Base-by-base conservation (phyloP, 73 alveolate species). In the Paramecium biaurelia region DNA sequence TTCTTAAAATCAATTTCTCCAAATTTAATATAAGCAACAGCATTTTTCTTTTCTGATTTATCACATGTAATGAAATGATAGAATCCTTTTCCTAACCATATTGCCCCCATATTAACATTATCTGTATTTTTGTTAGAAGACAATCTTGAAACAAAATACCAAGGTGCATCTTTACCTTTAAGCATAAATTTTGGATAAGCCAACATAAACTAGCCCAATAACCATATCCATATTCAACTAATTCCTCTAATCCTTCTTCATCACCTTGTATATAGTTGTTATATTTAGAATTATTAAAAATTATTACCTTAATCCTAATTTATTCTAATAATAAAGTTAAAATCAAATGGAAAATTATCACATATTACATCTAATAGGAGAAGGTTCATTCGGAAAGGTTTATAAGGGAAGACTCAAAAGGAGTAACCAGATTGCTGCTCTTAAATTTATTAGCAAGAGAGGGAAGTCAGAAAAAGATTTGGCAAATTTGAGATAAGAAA, bases 321-420 rank as follows among this genome's bases (percentile, higher is more conserved):
- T 53, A 53, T 53, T 53, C 68, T 53, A 53, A 53, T 53, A n/a
- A 53, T 53, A 53, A 53, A 53, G 68, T 53, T 53, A 53, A 53
- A 53, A 53, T 53, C 68, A 35, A 35, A 97, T 97, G 99, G 99
- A 97, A 57, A 93, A 97, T 94, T 97, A 97, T 90, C 99, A 96
- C 70, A 95, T 97, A 30, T 94, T 97, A 23, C 99, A 98, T 92
- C 96, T 96, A 95, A 97, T 99, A 43, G 99, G 99, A 20, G 99
- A 98, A 93, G 99, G 99, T 67, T 98, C 99, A 67, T 99, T 99
- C 92, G 99, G 99, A 20, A 99, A 99, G 93, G 99, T 99, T 67
- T 99, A 94, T 94, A 99, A 99, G 93, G 99, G 99, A 32, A 95
- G 99, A 42, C 94, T 98, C 89, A 97, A 97, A 96, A 96, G 97